phyloP scores from a whole-genome alignment of 2,329 filamentous ascomycete species.

The Colletotrichum euphorbiae region DNA sequence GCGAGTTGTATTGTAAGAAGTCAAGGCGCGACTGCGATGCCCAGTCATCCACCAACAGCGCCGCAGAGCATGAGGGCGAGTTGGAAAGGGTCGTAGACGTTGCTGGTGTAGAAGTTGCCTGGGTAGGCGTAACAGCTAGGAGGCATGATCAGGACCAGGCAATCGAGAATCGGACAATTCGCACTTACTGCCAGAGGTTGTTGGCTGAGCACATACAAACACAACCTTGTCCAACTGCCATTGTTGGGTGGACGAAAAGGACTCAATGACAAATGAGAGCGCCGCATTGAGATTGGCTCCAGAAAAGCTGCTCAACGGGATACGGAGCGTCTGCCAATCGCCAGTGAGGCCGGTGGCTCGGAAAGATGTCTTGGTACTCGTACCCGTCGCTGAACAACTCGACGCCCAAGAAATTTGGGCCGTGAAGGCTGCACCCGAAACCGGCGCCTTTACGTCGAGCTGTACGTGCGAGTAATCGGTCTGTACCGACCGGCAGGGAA shows the following conservation, averaged over 20 bases:
- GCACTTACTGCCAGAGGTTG: slow-evolving; percentile 39
- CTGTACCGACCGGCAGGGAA: slow-evolving; percentile 59
- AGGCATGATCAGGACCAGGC: slow-evolving; percentile 11
- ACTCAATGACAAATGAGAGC: slow-evolving; percentile 58
- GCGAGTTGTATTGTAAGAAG: slow-evolving; percentile 70
- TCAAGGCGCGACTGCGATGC: slow-evolving; percentile 70
- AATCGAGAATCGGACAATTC: not conserved
- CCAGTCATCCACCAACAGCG: slow-evolving; percentile 68
- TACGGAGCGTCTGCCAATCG: slow-evolving; percentile 59
- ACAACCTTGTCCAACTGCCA: slow-evolving; percentile 62
- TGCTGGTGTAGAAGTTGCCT: slow-evolving; percentile 6
- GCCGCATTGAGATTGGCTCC: slow-evolving; percentile 63
- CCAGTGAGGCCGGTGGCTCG: slow-evolving; percentile 61
- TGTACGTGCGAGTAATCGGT: slow-evolving; percentile 60
- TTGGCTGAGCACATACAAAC: slow-evolving; percentile 54
- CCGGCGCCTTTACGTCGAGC: slow-evolving; percentile 43
- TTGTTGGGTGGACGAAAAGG: slow-evolving; percentile 43
- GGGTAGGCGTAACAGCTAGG: slow-evolving; percentile 11
- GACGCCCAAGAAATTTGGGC: slow-evolving; percentile 54
- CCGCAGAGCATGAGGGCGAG: slow-evolving; percentile 42
- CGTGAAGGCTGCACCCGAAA: slow-evolving; percentile 42
- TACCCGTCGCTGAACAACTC: slow-evolving; percentile 53
- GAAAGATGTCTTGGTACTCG: slow-evolving; percentile 57
- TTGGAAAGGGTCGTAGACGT: slow-evolving; percentile 42
- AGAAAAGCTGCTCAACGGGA: slow-evolving; percentile 62